Base-by-base conservation (phyloP, 257 asterid genomes). In the Anisodus acutangulus region DNA sequence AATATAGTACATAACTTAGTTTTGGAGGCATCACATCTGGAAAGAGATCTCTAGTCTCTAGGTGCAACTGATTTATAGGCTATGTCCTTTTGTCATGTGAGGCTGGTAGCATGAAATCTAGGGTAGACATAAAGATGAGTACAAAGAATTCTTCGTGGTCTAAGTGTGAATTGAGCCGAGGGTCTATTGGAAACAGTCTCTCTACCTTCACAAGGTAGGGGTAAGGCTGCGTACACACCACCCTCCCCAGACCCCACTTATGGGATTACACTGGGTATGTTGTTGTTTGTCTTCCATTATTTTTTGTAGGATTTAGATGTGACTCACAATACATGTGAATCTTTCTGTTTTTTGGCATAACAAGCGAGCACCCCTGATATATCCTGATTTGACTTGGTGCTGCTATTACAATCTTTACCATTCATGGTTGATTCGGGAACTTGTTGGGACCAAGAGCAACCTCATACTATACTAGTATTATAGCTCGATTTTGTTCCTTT, bases 1-100 rank as follows among this genome's bases (percentile, higher is more conserved):
- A 72, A 47, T 72, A 47, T n/a, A 72, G 70, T 64, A 11, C 45
- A 31, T 31, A 66, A 66, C 45, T 31, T 66, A 31, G 41, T 45
- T 43, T 72, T 47, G 59, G 54, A 72, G 80, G 80, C 59, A 13
- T 45, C 80, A 72, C 41, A 72, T 45, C n/a, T 72, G 59, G 51
- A 19, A 72, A 72, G 58, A 43, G 39, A 55, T 45, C 51, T 47
- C 39, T 71, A 71, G 58, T 45, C 37, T 45, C 79, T 45, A n/a
- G 58, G 58, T 43, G 39, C 26, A 71, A 71, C 9, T 71, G 57
- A 71, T 37, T 17, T 71, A 45, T 71, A 45, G n/a, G 79, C 79
- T 9, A 71, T 71, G 79, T 43, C 13, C 79, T 6, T 71, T 71
- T 45, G 55, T 71, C 79, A 37, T 71, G 35, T 45, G 39, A 19